These are phyloP conservation scores for Saturnispora kantuleensis DNA, from an alignment of 805 yeast species.

Conservation along the genomic window DNA sequence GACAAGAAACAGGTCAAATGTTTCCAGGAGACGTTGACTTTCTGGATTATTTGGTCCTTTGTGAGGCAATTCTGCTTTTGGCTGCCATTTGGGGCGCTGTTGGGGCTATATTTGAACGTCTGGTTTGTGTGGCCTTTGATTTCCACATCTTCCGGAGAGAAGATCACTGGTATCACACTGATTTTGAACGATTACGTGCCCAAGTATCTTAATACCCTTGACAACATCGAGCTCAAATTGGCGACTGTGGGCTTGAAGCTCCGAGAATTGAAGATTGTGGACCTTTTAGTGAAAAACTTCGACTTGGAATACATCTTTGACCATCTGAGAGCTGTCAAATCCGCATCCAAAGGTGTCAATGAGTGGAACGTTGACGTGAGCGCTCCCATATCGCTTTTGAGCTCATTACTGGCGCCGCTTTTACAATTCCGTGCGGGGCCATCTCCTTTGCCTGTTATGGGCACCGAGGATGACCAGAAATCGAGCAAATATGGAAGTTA, in stretches of 20 bases:
- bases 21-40: conserved; percentile 38
- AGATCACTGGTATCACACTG: conserved; percentile 4
- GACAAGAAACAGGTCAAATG: neutral
- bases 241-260: neutral
- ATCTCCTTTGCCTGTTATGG: neutral
- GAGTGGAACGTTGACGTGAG: neutral
- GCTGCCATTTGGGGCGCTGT: conserved; percentile 43
- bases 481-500: conserved; percentile 5
- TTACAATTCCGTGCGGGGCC: neutral
- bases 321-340: neutral
- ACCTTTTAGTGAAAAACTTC: neutral
- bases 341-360: neutral
- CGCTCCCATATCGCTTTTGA: conserved; percentile 9
- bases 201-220: neutral
- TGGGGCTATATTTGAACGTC: conserved; percentile 37
- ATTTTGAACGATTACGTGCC: conserved; percentile 6
- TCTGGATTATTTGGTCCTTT: conserved; percentile 57
- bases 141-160: conserved; percentile 3
- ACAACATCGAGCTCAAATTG: neutral
- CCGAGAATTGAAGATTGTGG: neutral
- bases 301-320: neutral
- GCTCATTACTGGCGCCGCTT: conserved; percentile 7
- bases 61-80: conserved; percentile 9
- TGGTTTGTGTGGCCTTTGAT: conserved; percentile 52
- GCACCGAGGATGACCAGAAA: neutral